phyloP scores from a whole-genome alignment of 116 monocot species.

The Trichopus zeylanicus region DNA sequence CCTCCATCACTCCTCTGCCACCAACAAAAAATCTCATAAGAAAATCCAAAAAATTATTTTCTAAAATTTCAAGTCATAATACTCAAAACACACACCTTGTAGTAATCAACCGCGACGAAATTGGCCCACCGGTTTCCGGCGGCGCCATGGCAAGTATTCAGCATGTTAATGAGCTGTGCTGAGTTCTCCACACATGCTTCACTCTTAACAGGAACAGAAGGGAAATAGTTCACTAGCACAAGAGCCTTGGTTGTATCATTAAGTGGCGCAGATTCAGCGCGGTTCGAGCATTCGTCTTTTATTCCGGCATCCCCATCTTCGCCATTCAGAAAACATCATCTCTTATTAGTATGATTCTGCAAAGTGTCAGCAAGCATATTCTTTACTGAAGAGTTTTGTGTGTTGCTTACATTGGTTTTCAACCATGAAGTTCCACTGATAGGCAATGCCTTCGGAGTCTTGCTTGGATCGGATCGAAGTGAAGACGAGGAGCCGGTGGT shows the following conservation, averaged over 20 bases:
- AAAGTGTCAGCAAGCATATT: too few relatives aligned
- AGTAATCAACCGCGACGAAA: slow-evolving; percentile 33
- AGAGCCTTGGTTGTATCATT: slow-evolving; percentile 50
- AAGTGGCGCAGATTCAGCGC: slow-evolving; percentile 52
- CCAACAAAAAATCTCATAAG: too few relatives aligned
- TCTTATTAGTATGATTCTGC: not conserved
- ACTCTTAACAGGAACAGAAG: slow-evolving; percentile 10
- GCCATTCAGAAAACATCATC: not conserved
- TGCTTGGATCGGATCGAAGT: slow-evolving; percentile 55
- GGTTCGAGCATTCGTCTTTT: slow-evolving; percentile 57
- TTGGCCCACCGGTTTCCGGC: slow-evolving; percentile 31
- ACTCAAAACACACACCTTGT: too few relatives aligned
- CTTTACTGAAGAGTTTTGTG: not conserved
- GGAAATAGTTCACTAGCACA: slow-evolving; percentile 36
- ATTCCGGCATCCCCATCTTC: slow-evolving; percentile 73
- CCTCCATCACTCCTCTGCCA: slow-evolving; percentile 62
- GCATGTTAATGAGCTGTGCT: slow-evolving; percentile 17
- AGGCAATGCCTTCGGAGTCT: slow-evolving; percentile 61
- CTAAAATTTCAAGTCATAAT: too few relatives aligned
- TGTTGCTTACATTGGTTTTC: slow-evolving; percentile 66
- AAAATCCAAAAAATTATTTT: too few relatives aligned
- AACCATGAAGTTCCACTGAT: slow-evolving; percentile 84
- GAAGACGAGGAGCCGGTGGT: slow-evolving; percentile 67
- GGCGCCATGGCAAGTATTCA: slow-evolving; percentile 21
- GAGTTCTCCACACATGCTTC: slow-evolving; percentile 25